Base-by-base conservation (phyloP, 768 basidiomycete species). In the Crepidotus variabilis region DNA sequence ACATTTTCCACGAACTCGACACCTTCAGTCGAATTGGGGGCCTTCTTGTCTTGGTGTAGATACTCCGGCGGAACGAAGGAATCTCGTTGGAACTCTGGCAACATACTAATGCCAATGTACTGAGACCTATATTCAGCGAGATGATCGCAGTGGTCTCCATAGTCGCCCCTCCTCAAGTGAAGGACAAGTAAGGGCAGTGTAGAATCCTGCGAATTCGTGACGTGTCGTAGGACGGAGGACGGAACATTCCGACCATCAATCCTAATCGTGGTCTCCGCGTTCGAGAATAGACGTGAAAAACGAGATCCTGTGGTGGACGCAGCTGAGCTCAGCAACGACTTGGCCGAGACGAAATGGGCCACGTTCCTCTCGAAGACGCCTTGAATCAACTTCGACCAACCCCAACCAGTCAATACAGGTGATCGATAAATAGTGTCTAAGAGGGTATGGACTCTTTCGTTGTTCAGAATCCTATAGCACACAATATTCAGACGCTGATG, bases 361-460 rank as follows among this genome's bases (percentile, higher is more conserved):
- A 71, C 63, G 60, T 88, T 87, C 16, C 66, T 65, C 18, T 69
- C 60, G 63, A 81, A 83, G 0, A 77, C 76, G n/a, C 64, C 64
- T 48, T 81, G 69, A 55, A 88, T 71, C 2, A 88, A 76, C 0
- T 83, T 75, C 0, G 88, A 88, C 85, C 85, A 88, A 16, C 74
- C 71, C 65, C 83, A 85, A 33, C 78, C 60, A 4, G 72, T 77
- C 7, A 88, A 64, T 5, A 79, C 73, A 0, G 83, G 78, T 32
- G 82, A 83, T 0, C 64, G 56, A 8, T 77, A 75, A 2, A 84
- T 66, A 4, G 75, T 65, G 3, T 70, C 70, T 75, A 76, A 77
- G 20, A 82, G 58, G 24, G 73, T 72, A 18, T 83, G 73, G 5
- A 83, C 65, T 10, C 75, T 70, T 6, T 68, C 54, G 0, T 72